phyloP scores from a whole-genome alignment of 257 asterid species.

The Przewalskia tangutica region DNA sequence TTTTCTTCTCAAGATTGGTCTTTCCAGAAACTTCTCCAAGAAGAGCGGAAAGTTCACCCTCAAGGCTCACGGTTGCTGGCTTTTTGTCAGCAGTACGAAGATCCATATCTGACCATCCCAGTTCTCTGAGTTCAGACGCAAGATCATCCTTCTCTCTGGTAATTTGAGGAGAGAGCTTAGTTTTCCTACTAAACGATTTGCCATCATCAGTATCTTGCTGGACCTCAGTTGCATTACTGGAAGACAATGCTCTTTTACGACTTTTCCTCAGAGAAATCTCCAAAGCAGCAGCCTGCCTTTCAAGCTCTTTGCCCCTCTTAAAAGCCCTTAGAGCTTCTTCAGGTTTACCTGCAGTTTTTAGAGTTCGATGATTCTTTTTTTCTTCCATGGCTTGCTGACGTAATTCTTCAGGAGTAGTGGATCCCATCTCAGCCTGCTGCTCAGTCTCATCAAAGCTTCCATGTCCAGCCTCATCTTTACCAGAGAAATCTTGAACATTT shows the following conservation, averaged over 20 bases:
- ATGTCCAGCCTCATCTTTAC: slow-evolving; percentile 25
- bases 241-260: slow-evolving; percentile 56
- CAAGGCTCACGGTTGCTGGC: slow-evolving; percentile 49
- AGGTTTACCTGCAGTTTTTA: slow-evolving; percentile 82
- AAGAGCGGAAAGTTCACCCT: slow-evolving; percentile 80
- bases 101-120: slow-evolving; percentile 97
- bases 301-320: slow-evolving; percentile 91
- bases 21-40: slow-evolving; percentile 52
- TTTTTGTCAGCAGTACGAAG: slow-evolving; percentile 46
- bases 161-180: slow-evolving; percentile 27
- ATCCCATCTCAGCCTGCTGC: slow-evolving; percentile 24
- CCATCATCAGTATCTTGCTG: slow-evolving; percentile 32
- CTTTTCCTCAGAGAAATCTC: slow-evolving; percentile 63
- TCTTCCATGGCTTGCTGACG: slow-evolving; percentile 78
- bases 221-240: slow-evolving; percentile 29
- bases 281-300: slow-evolving; percentile 83
- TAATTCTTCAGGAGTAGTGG: slow-evolving; percentile 69
- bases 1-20: slow-evolving; percentile 34
- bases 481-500: slow-evolving; percentile 22
- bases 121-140: slow-evolving; percentile 70
- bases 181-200: slow-evolving; percentile 22
- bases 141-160: slow-evolving; percentile 60
- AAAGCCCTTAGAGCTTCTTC: slow-evolving; percentile 85
- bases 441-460: background rate
- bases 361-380: slow-evolving; percentile 59